phyloP scores from a whole-genome alignment of 768 basidiomycete species.

The Collybia sordida region DNA sequence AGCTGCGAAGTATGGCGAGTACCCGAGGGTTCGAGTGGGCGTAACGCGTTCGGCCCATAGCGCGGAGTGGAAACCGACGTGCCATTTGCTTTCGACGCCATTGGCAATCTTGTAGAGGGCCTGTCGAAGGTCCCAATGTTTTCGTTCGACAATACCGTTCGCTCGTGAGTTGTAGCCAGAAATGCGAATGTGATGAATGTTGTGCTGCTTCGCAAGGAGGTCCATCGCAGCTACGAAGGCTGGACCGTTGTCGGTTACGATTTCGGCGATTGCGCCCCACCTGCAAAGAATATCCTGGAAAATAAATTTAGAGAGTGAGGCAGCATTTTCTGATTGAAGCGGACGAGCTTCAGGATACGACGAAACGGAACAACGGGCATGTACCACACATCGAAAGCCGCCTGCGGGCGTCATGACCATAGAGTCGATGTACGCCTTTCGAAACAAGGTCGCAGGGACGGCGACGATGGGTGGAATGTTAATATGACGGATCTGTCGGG shows the following conservation, averaged over 20 bases:
- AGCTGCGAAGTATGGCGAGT: conserved; percentile 28
- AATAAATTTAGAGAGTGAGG: conserved; percentile 27
- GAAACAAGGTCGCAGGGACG: conserved; percentile 24
- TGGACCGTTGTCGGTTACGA: conserved; percentile 38
- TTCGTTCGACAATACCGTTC: conserved; percentile 29
- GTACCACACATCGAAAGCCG: conserved; percentile 33
- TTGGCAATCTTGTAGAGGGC: too few relatives aligned
- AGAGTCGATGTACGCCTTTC: conserved; percentile 35
- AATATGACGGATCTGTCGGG: too few relatives aligned
- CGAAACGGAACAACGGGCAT: conserved; percentile 32
- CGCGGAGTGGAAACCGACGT: too few relatives aligned
- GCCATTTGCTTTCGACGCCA: too few relatives aligned
- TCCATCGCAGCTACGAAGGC: conserved; percentile 24
- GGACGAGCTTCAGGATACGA: conserved; percentile 29
- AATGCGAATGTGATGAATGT: conserved; percentile 34
- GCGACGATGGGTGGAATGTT: conserved; percentile 3
- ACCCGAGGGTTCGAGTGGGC: conserved; percentile 19
- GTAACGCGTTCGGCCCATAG: too few relatives aligned
- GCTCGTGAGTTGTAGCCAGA: conserved; percentile 34
- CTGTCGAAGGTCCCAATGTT: too few relatives aligned
- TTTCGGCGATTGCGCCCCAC: conserved; percentile 32
- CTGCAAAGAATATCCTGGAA: conserved; percentile 27
- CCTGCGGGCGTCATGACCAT: conserved; percentile 36
- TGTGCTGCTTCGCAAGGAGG: conserved; percentile 8
- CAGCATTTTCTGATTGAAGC: conserved; percentile 25